Conservation (phyloP, 345 rosid species). For the Erodium maritimum region DNA sequence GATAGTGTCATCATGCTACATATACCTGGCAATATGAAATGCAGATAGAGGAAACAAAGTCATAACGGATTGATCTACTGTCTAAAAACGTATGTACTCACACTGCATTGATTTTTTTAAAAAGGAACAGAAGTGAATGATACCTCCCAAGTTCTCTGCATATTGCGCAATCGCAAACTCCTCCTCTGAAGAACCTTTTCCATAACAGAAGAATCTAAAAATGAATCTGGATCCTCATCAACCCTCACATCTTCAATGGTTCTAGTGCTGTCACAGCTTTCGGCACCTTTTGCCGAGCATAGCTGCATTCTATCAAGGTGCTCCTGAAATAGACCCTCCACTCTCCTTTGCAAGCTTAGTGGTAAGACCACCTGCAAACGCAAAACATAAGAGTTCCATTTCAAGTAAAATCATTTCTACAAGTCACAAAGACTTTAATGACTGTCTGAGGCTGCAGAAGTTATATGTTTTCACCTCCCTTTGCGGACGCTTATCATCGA, state of each 20-base stretch:
- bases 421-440: neutral
- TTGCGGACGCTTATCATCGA: constrained; percentile 97
- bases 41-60: neutral
- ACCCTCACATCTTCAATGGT: constrained; percentile 30
- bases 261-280: constrained; percentile 21
- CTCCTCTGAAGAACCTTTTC: constrained; percentile 90
- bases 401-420: neutral
- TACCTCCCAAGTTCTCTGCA: constrained; percentile 96
- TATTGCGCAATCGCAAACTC: constrained; percentile 81
- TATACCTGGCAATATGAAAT: neutral
- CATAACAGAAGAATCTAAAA: constrained; percentile 80
- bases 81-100: neutral
- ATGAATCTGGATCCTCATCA: constrained; percentile 41
- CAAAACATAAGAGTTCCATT: constrained; percentile 8
- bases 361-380: constrained; percentile 66
- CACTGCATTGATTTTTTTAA: neutral
- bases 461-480: constrained; percentile 60
- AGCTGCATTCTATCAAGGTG: constrained; percentile 73
- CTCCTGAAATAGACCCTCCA: constrained; percentile 87
- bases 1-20: neutral
- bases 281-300: constrained; percentile 30
- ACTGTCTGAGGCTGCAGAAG: constrained; percentile 10
- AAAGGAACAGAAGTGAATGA: neutral
- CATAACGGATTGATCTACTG: neutral
- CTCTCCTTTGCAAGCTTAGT: constrained; percentile 82